Evolutionary conservation across 1,284 basidiomycete genomes (phyloP).

Genomic region (Meira nashicola): DNA sequence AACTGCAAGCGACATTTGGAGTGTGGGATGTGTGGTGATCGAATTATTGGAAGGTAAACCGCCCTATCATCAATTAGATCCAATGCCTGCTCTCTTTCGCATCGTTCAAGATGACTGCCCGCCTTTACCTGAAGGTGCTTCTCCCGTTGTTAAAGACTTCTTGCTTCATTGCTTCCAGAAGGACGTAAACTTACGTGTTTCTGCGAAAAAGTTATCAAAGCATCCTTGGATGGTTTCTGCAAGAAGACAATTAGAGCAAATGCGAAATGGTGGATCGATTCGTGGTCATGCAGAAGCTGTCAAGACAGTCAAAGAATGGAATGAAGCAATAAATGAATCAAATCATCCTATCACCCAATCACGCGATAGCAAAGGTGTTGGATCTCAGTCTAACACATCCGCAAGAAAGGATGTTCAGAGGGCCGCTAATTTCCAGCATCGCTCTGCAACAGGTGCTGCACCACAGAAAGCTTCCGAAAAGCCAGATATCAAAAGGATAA

Average conservation of each 20-base stretch:
- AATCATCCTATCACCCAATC: too few species aligned
- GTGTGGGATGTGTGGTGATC: constrained; percentile 89
- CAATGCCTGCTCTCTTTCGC: constrained; percentile 95
- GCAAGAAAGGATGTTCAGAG: too few species aligned
- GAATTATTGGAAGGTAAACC: constrained; percentile 93
- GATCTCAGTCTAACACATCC: too few species aligned
- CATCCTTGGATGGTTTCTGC: constrained; percentile 94
- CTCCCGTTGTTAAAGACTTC: constrained; percentile 87
- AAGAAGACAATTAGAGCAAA: constrained; percentile 66
- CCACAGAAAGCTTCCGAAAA: too few species aligned
- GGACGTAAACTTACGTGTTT: constrained; percentile 86
- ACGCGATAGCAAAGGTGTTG: too few species aligned
- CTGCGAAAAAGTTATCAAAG: constrained; percentile 82
- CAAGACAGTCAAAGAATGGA: constrained; percentile 94
- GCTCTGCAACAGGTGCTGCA: too few species aligned
- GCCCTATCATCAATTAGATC: constrained; percentile 89
- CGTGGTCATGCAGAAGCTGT: constrained; percentile 78
- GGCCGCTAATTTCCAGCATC: too few species aligned
- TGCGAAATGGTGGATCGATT: constrained; percentile 16
- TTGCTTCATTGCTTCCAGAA: constrained; percentile 97
- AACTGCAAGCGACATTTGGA: constrained; percentile 95
- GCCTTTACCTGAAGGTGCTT: constrained; percentile 84
- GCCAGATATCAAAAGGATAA: too few species aligned
- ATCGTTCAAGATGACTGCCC: constrained; percentile 97
- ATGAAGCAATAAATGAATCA: constrained; percentile 73